Conservation (phyloP, 495 filamentous ascomycete genomes). For the Aspergillus egyptiacus region DNA sequence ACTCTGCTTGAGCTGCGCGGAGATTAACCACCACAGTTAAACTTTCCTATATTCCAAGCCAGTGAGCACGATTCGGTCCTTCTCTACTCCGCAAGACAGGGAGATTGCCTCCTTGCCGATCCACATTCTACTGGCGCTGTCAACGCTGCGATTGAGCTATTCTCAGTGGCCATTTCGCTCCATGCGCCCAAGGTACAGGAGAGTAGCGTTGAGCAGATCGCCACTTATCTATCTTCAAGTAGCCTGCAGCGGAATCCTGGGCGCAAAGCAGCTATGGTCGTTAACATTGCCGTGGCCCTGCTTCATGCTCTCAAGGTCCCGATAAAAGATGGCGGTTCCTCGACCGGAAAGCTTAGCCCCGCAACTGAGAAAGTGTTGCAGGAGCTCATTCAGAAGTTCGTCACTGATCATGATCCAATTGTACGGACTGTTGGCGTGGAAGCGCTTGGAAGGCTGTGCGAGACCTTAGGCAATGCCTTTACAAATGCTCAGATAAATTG, state of each 20-base stretch:
- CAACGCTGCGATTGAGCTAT: constrained; percentile 86
- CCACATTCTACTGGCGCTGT: constrained; percentile 90
- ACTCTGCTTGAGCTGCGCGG: neutral
- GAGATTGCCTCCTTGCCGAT: constrained; percentile 54
- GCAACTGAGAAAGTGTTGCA: constrained; percentile 84
- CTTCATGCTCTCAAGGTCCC: constrained; percentile 76
- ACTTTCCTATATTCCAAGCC: constrained; percentile 72
- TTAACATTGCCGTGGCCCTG: constrained; percentile 83
- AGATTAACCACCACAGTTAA: constrained; percentile 34
- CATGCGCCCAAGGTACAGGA: constrained; percentile 90
- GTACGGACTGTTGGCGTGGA: constrained; percentile 81
- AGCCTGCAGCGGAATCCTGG: constrained; percentile 80
- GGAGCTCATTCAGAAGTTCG: constrained; percentile 70
- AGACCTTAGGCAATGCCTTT: constrained; percentile 77
- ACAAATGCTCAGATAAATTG: constrained; percentile 85
- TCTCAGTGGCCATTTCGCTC: constrained; percentile 82
- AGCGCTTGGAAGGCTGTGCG: constrained; percentile 85
- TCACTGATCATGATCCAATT: constrained; percentile 76
- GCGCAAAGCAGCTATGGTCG: constrained; percentile 78
- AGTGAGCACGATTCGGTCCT: constrained; percentile 85
- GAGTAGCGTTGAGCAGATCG: constrained; percentile 87
- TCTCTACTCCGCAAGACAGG: constrained; percentile 56
- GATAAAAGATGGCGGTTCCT: constrained; percentile 66
- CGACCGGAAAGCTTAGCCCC: constrained; percentile 65
- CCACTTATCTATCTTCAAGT: constrained; percentile 73